These are phyloP conservation scores for Uronychia setigera DNA, from an alignment of 73 alveolate genomes.

Conservation along the genomic window DNA sequence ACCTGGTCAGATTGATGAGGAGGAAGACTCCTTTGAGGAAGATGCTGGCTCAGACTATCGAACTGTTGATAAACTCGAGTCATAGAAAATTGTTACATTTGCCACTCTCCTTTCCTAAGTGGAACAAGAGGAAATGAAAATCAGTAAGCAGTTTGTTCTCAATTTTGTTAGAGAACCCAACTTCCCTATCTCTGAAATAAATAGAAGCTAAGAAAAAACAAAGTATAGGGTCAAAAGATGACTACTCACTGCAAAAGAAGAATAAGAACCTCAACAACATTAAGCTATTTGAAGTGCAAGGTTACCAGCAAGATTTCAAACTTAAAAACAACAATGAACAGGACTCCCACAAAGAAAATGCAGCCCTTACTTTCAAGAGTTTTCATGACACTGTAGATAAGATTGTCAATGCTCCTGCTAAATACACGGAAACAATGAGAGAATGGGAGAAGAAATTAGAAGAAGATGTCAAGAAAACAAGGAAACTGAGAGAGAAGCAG, in stretches of 20 bases:
- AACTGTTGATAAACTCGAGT: background rate
- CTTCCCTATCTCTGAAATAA: conserved; percentile 11
- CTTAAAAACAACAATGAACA: background rate
- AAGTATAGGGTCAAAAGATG: background rate
- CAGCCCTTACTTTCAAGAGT: background rate
- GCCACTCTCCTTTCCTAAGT: conserved; percentile 8
- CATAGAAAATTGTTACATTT: conserved; percentile 3
- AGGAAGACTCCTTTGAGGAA: too few species aligned
- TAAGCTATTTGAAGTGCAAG: background rate
- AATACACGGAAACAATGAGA: background rate
- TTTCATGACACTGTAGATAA: conserved; percentile 2
- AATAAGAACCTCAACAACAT: background rate
- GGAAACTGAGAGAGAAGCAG: background rate
- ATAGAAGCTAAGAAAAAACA: conserved; percentile 27
- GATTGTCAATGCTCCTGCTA: conserved; percentile 7
- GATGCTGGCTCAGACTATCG: too few species aligned
- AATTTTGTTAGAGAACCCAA: background rate
- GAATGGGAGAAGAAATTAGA: conserved; percentile 15
- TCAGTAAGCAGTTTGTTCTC: conserved; percentile 1
- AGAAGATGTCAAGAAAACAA: background rate
- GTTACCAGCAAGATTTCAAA: background rate
- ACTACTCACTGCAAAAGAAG: background rate
- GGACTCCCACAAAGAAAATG: background rate
- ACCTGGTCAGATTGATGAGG: background rate
- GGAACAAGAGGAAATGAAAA: conserved; percentile 7